phyloP scores from a whole-genome alignment of 306 rosid species.

The Gleditsia sinensis region DNA sequence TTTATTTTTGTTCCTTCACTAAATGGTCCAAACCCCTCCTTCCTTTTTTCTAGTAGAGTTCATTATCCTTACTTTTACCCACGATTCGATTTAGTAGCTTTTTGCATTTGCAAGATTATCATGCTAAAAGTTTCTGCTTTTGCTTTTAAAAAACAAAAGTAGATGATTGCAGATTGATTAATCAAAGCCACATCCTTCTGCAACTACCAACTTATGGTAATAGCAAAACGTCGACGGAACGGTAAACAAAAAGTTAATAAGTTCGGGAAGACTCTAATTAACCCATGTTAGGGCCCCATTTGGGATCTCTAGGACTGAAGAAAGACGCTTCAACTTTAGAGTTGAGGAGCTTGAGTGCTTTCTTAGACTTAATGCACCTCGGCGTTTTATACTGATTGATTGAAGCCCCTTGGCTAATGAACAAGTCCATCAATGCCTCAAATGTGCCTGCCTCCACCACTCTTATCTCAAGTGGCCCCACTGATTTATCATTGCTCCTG shows the following conservation, averaged over 20 bases:
- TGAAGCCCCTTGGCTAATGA: conserved; percentile 74
- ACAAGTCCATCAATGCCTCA: conserved; percentile 78
- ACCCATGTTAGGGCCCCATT: conserved; percentile 53
- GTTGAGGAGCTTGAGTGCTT: conserved; percentile 66
- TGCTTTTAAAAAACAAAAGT: background rate
- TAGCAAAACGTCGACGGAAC: conserved; percentile 9
- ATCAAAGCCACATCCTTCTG: conserved; percentile 18
- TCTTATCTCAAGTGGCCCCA: conserved; percentile 85
- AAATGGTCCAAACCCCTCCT: background rate
- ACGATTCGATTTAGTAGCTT: background rate
- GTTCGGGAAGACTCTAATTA: background rate
- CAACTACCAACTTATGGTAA: conserved; percentile 36
- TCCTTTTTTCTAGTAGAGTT: background rate
- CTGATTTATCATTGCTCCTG: conserved; percentile 60
- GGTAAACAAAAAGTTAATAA: background rate
- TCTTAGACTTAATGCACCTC: conserved; percentile 71
- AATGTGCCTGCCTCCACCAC: conserved; percentile 84
- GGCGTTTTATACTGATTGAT: conserved; percentile 95
- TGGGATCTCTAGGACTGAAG: conserved; percentile 82
- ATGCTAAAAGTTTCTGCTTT: background rate
- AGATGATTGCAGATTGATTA: conserved; percentile 17
- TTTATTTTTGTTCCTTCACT: background rate
- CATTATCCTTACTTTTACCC: background rate
- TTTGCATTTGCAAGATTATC: background rate
- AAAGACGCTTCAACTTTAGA: conserved; percentile 60